These are phyloP conservation scores for Dioszegia crocea DNA, from an alignment of 768 basidiomycete species.

Conservation along the genomic window DNA sequence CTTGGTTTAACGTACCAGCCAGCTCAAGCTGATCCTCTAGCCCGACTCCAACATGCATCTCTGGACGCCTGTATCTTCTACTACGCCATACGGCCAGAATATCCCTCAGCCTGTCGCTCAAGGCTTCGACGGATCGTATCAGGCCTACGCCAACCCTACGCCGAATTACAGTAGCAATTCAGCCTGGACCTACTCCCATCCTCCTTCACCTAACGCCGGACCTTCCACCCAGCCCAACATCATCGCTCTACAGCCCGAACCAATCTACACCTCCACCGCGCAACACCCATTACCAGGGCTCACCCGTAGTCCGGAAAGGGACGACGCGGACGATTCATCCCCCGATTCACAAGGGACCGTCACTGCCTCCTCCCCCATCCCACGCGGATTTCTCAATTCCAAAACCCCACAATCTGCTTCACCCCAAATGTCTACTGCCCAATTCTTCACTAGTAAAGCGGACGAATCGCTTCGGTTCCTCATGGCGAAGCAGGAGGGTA, in stretches of 20 bases:
- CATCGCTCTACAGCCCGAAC: conserved; percentile 2
- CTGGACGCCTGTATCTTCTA: conserved; percentile 31
- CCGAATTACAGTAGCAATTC: too few species aligned
- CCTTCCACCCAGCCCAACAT: conserved; percentile 1
- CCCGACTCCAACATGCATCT: conserved; percentile 30
- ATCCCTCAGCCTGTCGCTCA: not conserved
- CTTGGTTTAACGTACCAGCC: too few species aligned
- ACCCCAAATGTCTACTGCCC: conserved; percentile 5
- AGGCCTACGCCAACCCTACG: not conserved
- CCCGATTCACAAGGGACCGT: conserved; percentile 17
- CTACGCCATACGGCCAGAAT: conserved; percentile 1
- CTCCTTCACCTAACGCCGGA: not conserved
- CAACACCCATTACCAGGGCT: not conserved
- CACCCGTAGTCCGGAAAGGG: not conserved
- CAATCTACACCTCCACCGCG: not conserved
- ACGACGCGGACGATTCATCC: conserved; percentile 15
- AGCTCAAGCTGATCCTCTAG: conserved; percentile 17
- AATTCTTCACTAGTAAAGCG: conserved; percentile 25
- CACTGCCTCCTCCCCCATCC: not conserved
- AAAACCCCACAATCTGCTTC: not conserved
- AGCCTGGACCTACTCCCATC: not conserved
- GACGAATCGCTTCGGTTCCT: conserved; percentile 26
- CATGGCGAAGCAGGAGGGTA: conserved; percentile 18
- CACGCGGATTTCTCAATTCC: not conserved
- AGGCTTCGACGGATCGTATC: not conserved